Percentiles rank a stretch among this genome's conserved stretches.
phyloP scores from a whole-genome alignment of 2,329 filamentous ascomycete species.

The Gyromitra esculenta region DNA sequence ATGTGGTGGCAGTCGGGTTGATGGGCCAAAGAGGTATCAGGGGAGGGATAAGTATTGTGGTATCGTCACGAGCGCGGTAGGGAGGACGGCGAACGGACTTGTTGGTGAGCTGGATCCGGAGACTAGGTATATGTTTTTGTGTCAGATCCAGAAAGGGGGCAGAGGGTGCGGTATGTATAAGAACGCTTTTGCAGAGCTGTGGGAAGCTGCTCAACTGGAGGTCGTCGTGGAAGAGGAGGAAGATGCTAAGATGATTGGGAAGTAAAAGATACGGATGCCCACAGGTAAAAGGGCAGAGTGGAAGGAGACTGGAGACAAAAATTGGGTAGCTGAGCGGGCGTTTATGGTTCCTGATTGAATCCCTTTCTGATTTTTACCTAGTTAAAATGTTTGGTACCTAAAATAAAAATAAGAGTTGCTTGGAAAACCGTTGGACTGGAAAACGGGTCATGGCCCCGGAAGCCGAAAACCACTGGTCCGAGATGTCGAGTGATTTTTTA shows the following conservation, averaged over 20 bases:
- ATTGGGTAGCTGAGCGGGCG: neutral
- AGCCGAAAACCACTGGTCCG: neutral
- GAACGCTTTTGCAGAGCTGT: slow-evolving; percentile 29
- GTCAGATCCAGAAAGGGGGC: slow-evolving; percentile 50
- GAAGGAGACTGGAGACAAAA: neutral
- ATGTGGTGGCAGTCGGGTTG: slow-evolving; percentile 14
- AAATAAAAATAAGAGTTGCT: neutral
- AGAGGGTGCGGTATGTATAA: slow-evolving; percentile 52
- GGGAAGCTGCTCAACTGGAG: neutral
- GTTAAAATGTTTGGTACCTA: neutral
- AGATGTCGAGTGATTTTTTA: neutral
- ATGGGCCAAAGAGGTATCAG: slow-evolving; percentile 23
- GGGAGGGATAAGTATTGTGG: slow-evolving; percentile 54
- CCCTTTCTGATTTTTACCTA: neutral
- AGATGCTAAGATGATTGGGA: neutral
- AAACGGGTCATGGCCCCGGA: neutral
- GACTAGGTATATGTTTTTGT: slow-evolving; percentile 46
- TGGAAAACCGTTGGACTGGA: neutral
- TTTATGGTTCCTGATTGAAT: neutral
- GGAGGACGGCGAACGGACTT: slow-evolving; percentile 11
- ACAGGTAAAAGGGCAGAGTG: neutral
- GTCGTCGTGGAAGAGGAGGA: neutral
- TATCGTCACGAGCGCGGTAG: slow-evolving; percentile 36
- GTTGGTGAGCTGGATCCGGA: slow-evolving; percentile 46
- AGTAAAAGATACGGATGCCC: neutral